These are phyloP conservation scores for Agaricus bisporus DNA, from an alignment of 768 basidiomycete species.

Conservation along the genomic window DNA sequence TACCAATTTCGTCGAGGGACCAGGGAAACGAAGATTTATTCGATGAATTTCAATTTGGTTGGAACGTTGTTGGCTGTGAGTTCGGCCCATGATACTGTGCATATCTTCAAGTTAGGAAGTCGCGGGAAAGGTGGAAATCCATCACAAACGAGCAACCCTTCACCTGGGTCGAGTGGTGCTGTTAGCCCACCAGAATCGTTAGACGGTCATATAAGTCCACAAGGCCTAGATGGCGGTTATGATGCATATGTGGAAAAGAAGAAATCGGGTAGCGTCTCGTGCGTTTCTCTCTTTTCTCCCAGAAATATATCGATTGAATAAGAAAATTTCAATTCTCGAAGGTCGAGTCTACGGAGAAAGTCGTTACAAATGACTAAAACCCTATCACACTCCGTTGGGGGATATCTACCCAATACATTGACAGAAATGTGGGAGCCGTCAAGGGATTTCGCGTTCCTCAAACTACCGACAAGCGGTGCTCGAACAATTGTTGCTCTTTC, in stretches of 20 bases:
- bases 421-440: slow-evolving; percentile 98
- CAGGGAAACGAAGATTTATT: slow-evolving; percentile 79
- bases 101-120: slow-evolving; percentile 82
- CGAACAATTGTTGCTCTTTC: slow-evolving; percentile 86
- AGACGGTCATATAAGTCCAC: slow-evolving; percentile 56
- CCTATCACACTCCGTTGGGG: slow-evolving; percentile 73
- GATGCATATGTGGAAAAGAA: slow-evolving; percentile 80
- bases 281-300: slow-evolving; percentile 17
- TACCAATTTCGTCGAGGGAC: slow-evolving; percentile 95
- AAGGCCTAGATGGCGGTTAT: slow-evolving; percentile 69
- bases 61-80: slow-evolving; percentile 84
- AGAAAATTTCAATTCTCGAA: background rate
- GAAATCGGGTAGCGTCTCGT: slow-evolving; percentile 58
- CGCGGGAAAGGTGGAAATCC: slow-evolving; percentile 8
- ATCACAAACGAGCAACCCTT: background rate
- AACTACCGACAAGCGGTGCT: slow-evolving; percentile 71
- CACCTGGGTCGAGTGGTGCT: slow-evolving; percentile 22
- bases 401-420: slow-evolving; percentile 81
- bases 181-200: slow-evolving; percentile 62
- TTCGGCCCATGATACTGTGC: slow-evolving; percentile 91
- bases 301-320: background rate
- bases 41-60: slow-evolving; percentile 74
- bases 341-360: slow-evolving; percentile 44
- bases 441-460: slow-evolving; percentile 87
- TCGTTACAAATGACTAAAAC: slow-evolving; percentile 73